These are phyloP conservation scores for Globisporangium heterothallicum DNA, from an alignment of 352 stramenopile species.

Conservation along the genomic window DNA sequence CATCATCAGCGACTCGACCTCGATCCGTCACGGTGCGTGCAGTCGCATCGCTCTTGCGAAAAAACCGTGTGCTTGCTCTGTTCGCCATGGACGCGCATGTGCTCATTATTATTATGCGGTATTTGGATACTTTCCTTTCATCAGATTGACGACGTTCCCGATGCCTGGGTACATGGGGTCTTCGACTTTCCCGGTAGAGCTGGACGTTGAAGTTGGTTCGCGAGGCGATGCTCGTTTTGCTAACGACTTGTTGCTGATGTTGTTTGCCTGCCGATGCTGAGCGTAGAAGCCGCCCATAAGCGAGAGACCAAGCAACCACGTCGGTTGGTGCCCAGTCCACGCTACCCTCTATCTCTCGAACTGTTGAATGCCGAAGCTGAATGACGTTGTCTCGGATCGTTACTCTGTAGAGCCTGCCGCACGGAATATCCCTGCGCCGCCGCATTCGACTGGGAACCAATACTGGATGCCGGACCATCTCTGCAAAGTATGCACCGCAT, in stretches of 20 bases:
- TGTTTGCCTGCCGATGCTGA: background rate
- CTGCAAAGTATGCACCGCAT: slow-evolving; percentile 49
- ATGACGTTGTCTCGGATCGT: background rate
- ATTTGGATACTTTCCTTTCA: background rate
- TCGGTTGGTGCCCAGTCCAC: slow-evolving; percentile 3
- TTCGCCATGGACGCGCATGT: too few species aligned
- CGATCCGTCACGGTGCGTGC: slow-evolving; percentile 42
- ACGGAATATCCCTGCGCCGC: slow-evolving; percentile 20
- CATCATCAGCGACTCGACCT: slow-evolving; percentile 38
- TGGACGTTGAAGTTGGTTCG: background rate
- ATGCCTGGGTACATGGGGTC: slow-evolving; percentile 51
- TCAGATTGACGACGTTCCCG: slow-evolving; percentile 64
- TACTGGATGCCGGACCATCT: slow-evolving; percentile 86
- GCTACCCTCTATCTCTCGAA: background rate
- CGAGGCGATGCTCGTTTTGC: background rate
- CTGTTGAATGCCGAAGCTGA: background rate
- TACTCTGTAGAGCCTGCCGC: slow-evolving; percentile 14
- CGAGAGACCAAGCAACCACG: slow-evolving; percentile 11
- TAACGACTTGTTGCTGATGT: slow-evolving; percentile 1
- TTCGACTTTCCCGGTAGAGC: slow-evolving; percentile 32
- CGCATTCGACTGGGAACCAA: slow-evolving; percentile 39
- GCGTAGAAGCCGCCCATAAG: slow-evolving; percentile 16
- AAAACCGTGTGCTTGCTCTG: too few species aligned
- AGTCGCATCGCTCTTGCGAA: background rate
- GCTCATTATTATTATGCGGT: too few species aligned